Percentiles rank a stretch among this genome's conserved stretches.
phyloP scores from a whole-genome alignment of 2,329 filamentous ascomycete genomes.

The Colletotrichum cordylinicola region DNA sequence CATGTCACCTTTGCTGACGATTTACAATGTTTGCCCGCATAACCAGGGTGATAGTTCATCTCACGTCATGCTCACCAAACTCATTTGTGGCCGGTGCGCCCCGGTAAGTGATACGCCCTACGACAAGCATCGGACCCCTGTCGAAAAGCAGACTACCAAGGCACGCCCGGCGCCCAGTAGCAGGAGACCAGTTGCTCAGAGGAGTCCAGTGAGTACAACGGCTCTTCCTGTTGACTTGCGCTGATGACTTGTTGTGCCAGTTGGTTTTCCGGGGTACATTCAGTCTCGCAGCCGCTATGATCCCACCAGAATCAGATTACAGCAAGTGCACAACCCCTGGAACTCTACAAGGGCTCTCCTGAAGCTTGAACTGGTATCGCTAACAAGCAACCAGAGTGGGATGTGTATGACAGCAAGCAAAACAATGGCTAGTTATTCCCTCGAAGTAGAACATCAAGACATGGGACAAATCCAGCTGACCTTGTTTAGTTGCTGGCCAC shows the following conservation, averaged over 20 bases:
- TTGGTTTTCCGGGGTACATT: background rate
- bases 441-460: background rate
- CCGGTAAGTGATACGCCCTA: background rate
- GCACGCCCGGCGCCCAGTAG: background rate
- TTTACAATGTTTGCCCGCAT: background rate
- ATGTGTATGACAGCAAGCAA: background rate
- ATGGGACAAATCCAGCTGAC: background rate
- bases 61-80: background rate
- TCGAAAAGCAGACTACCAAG: background rate
- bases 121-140: background rate
- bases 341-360: background rate
- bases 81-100: background rate
- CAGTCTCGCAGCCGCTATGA: background rate
- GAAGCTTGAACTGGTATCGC: background rate
- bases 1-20: background rate
- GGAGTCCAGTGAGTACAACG: background rate
- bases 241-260: background rate
- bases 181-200: background rate
- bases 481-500: background rate
- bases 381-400: background rate
- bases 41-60: background rate
- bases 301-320: background rate
- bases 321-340: background rate
- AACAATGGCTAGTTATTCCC: background rate
- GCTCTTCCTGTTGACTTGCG: background rate